Conservation (phyloP, 2,329 filamentous ascomycete species). For the Pseudogymnoascus sp. region DNA sequence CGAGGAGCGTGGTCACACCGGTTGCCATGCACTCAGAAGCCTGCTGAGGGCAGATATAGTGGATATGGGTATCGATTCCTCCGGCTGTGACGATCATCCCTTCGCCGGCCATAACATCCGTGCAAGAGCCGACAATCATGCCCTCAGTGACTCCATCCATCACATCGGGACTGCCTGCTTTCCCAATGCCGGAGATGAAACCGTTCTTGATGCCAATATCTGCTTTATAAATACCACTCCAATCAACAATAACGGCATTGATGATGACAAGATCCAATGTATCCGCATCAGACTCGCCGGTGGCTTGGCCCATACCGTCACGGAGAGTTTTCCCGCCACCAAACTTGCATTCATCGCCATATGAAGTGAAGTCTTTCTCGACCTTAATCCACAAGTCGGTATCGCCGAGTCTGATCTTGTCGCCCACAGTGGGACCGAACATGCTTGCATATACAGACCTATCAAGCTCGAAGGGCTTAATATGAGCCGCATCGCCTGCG, state of each 20-base stretch:
- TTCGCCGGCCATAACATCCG: constrained; percentile 86
- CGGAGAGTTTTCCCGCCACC: constrained; percentile 88
- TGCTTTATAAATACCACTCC: constrained; percentile 88
- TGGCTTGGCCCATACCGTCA: constrained; percentile 92
- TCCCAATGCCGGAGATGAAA: constrained; percentile 79
- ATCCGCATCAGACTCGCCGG: constrained; percentile 62
- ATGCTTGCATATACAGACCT: constrained; percentile 72
- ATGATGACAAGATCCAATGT: constrained; percentile 78
- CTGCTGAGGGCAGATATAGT: constrained; percentile 94
- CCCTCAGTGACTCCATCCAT: constrained; percentile 78
- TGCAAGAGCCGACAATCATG: constrained; percentile 79
- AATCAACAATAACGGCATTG: constrained; percentile 86
- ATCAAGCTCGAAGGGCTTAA: constrained; percentile 62
- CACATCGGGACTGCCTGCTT: constrained; percentile 93
- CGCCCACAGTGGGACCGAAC: constrained; percentile 89
- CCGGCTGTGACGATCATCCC: constrained; percentile 86
- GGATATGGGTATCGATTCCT: constrained; percentile 82
- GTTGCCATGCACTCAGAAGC: constrained; percentile 72
- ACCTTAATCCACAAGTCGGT: constrained; percentile 89
- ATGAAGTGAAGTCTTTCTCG: constrained; percentile 73
- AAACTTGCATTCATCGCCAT: constrained; percentile 93
- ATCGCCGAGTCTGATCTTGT: constrained; percentile 69
- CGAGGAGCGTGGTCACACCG: constrained; percentile 83
- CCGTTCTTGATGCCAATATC: constrained; percentile 91
- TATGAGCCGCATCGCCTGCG: constrained; percentile 37